Base-by-base conservation (phyloP, 768 basidiomycete genomes). In the Russula vinacea region DNA sequence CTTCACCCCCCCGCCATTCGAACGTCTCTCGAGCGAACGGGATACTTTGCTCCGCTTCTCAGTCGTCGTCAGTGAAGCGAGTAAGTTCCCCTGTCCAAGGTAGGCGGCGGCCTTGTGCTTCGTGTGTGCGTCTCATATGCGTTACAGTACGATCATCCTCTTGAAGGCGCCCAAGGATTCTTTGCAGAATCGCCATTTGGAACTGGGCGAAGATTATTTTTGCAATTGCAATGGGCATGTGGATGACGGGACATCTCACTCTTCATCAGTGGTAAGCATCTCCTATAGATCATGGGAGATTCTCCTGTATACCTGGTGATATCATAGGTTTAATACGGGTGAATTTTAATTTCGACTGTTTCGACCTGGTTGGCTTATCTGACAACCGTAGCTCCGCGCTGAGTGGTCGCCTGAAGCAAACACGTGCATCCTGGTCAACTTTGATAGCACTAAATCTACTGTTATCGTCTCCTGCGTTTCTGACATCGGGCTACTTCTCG, bases 61-160 rank as follows among this genome's bases (percentile, higher is more conserved):
- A 60, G 5, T 42, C 58, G n/a, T 61, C 59, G 22, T 65, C 64
- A 26, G 32, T 3, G 32, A 65, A 56, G 42, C 59, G 64, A 35
- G 44, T 14, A 10, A 65, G 64, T 29, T 59, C 64, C 5, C 64
- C 64, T 11, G 37, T 65, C 17, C 64, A 56, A 37, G 22, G 45
- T n/a, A n/a, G n/a, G n/a, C n/a, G n/a, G n/a, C n/a, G n/a, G n/a
- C n/a, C n/a, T 29, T 29, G 29, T 5, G 29, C 29, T 29, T 29
- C 29, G 29, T 29, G 29, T 29, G 29, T 29, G 29, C 29, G 29
- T 29, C 29, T 29, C 29, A 2, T 5, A 29, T 29, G 29, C 29
- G 29, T 29, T 29, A 29, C 29, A 29, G n/a, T n/a, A n/a, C n/a
- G n/a, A 29, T 29, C 5, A 29, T 29, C 29, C 29, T 29, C 29